A percentile compares a stretch with the other conserved stretches of the same genome.
These are phyloP conservation scores for Flammula alnicola DNA, from an alignment of 1,284 basidiomycete species.

Conservation along the genomic window DNA sequence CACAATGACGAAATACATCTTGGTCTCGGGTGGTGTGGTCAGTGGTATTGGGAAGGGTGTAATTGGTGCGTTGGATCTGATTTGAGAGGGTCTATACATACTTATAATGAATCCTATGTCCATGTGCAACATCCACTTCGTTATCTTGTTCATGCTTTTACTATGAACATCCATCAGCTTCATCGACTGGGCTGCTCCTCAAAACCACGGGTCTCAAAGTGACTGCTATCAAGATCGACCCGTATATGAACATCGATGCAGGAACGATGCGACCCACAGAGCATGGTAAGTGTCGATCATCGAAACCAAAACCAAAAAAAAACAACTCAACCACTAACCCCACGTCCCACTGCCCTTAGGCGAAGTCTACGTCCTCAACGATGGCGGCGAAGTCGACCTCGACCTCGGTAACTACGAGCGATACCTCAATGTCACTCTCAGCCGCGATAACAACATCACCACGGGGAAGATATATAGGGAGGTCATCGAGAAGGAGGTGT, in stretches of 20 bases:
- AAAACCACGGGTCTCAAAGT: slow-evolving; percentile 97
- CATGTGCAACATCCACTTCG: not conserved
- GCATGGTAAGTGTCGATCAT: slow-evolving; percentile 72
- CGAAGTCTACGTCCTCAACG: slow-evolving; percentile 98
- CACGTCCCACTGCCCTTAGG: slow-evolving; percentile 50
- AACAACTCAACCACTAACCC: too few relatives aligned
- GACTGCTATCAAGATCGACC: slow-evolving; percentile 99
- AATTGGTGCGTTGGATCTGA: slow-evolving; percentile 71
- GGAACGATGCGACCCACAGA: slow-evolving; percentile 99
- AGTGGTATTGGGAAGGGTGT: slow-evolving; percentile 96
- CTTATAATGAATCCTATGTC: too few relatives aligned
- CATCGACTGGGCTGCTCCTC: slow-evolving; percentile 94
- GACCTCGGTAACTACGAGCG: slow-evolving; percentile 99
- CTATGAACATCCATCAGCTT: slow-evolving; percentile 62
- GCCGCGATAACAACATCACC: slow-evolving; percentile 97
- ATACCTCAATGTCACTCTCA: slow-evolving; percentile 94
- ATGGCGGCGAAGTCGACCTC: slow-evolving; percentile 97
- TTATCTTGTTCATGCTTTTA: slow-evolving; percentile 13
- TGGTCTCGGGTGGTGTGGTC: slow-evolving; percentile 91
- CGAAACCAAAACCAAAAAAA: not conserved
- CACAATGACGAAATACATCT: slow-evolving; percentile 87
- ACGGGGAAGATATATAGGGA: slow-evolving; percentile 98
- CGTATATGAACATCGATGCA: slow-evolving; percentile 99
- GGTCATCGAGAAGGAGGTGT: slow-evolving; percentile 96
- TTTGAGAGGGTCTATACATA: too few relatives aligned